These are phyloP conservation scores for Cutaneotrichosporon sp. DNA, from an alignment of 1,284 basidiomycete species.

Conservation along the genomic window DNA sequence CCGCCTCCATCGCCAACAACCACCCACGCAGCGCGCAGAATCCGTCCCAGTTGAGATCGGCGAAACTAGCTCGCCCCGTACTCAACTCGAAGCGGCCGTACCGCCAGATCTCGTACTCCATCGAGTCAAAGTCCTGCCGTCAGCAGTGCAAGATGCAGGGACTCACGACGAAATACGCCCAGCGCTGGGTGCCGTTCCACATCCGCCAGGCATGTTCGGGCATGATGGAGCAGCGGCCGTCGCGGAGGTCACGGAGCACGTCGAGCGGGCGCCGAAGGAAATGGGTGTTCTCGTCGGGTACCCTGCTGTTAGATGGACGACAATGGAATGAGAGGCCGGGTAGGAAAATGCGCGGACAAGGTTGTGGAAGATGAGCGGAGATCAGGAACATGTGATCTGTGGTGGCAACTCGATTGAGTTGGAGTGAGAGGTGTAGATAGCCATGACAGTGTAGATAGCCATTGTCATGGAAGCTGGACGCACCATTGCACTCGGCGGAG, in stretches of 20 bases:
- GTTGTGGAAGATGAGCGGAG: too few species aligned
- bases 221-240: not conserved
- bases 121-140: constrained; percentile 11
- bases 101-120: constrained; percentile 15
- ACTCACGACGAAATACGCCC: constrained; percentile 13
- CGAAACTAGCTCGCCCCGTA: constrained; percentile 8
- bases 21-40: constrained; percentile 10
- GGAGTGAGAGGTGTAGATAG: too few species aligned
- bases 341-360: too few species aligned
- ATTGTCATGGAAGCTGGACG: not conserved
- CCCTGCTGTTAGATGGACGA: constrained; percentile 1
- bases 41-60: constrained; percentile 11
- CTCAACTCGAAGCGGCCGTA: constrained; percentile 6
- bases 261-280: constrained; percentile 12
- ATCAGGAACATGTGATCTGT: too few species aligned
- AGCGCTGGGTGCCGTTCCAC: constrained; percentile 7
- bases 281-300: constrained; percentile 4
- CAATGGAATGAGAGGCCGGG: too few species aligned
- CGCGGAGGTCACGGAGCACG: constrained; percentile 4
- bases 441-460: too few species aligned
- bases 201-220: constrained; percentile 9
- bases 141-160: not conserved
- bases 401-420: too few species aligned
- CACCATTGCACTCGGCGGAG: constrained; percentile 7
- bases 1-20: constrained; percentile 7